Percentiles rank a stretch among this genome's conserved stretches.
phyloP scores from a whole-genome alignment of 1,284 basidiomycete species.

The Rhodofomes roseus region DNA sequence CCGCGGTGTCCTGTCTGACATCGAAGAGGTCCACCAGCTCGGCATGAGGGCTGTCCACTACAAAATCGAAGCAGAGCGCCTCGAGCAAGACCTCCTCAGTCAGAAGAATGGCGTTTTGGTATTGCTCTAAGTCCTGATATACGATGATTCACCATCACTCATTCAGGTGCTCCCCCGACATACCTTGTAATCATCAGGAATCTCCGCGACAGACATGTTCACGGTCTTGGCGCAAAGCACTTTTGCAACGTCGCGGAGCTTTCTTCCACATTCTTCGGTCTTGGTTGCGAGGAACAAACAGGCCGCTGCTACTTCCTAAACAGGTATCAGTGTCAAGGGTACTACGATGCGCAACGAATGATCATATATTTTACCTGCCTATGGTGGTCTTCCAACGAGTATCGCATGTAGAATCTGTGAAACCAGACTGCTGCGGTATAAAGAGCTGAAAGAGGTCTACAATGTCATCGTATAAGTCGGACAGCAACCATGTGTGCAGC shows the following conservation, averaged over 20 bases:
- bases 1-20: constrained; percentile 39
- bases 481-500: constrained; percentile 2
- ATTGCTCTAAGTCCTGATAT: constrained; percentile 68
- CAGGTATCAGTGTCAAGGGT: constrained; percentile 4
- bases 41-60: constrained; percentile 79
- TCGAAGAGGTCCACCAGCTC: constrained; percentile 68
- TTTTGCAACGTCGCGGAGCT: constrained; percentile 80
- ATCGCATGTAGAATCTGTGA: constrained; percentile 94
- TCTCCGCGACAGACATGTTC: constrained; percentile 49
- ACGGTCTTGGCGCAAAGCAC: constrained; percentile 72
- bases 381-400: constrained; percentile 81
- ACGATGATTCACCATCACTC: neutral
- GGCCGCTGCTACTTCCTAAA: constrained; percentile 81
- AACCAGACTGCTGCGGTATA: constrained; percentile 87
- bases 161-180: constrained; percentile 9
- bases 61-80: constrained; percentile 89
- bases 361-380: constrained; percentile 51
- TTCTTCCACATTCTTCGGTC: constrained; percentile 85
- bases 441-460: constrained; percentile 73
- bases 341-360: neutral
- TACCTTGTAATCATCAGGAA: constrained; percentile 61
- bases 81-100: constrained; percentile 85
- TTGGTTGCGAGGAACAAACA: constrained; percentile 92
- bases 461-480: constrained; percentile 13
- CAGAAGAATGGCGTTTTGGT: constrained; percentile 70